phyloP scores from a whole-genome alignment of 768 basidiomycete species.

The Postia placenta region DNA sequence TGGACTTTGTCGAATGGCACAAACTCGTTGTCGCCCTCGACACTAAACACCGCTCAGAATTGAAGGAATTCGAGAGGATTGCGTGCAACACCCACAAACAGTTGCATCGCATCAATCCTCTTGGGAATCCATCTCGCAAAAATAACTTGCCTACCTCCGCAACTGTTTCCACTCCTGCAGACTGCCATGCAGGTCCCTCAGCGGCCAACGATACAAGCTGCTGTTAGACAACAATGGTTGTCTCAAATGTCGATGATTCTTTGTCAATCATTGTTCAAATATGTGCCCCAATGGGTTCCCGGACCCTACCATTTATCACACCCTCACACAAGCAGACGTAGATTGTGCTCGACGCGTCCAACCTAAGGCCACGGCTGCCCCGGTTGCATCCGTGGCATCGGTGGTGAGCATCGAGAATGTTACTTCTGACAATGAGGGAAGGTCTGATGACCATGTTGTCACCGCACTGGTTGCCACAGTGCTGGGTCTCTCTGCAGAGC shows the following conservation, averaged over 20 bases:
- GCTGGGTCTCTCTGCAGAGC: neutral
- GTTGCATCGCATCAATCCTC: neutral
- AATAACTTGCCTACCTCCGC: neutral
- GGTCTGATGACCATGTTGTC: neutral
- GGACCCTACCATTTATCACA: neutral
- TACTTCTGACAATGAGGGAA: neutral
- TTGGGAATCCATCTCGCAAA: neutral
- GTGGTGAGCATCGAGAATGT: neutral
- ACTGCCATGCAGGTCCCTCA: neutral
- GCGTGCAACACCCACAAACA: neutral
- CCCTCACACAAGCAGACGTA: neutral
- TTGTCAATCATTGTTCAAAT: neutral
- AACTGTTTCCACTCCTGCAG: neutral
- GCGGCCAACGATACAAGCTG: neutral
- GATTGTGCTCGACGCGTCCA: neutral
- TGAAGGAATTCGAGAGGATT: neutral
- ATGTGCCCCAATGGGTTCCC: conserved; percentile 1
- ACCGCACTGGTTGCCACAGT: neutral
- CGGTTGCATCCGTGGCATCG: neutral
- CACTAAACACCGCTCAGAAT: neutral
- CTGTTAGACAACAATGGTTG: conserved; percentile 6
- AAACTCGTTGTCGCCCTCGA: too few species aligned
- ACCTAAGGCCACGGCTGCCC: neutral
- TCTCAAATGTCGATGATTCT: conserved; percentile 6
- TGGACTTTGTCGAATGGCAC: too few species aligned